These are phyloP conservation scores for Trichoderma endophyticum DNA, from an alignment of 2,329 filamentous ascomycete species.

Conservation along the genomic window DNA sequence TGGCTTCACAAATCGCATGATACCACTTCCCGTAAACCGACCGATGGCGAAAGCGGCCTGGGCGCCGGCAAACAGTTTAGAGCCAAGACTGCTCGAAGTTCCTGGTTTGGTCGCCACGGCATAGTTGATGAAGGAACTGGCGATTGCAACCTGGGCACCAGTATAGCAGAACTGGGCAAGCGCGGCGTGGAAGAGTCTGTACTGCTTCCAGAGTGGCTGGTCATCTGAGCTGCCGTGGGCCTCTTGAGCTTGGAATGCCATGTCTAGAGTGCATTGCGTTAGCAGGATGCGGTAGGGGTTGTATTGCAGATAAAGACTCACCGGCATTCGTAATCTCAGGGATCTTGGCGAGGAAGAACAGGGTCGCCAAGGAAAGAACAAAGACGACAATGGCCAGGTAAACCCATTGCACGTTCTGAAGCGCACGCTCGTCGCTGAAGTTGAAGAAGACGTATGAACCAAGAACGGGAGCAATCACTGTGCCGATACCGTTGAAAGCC, in stretches of 20 bases:
- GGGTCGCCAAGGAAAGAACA: constrained; percentile 60
- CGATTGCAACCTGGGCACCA: constrained; percentile 66
- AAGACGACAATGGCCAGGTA: constrained; percentile 72
- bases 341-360: constrained; percentile 66
- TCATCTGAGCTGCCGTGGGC: constrained; percentile 52
- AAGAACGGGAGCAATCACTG: constrained; percentile 68
- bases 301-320: constrained; percentile 21
- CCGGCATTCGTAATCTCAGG: constrained; percentile 63
- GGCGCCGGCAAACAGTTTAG: constrained; percentile 69
- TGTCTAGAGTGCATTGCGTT: constrained; percentile 45
- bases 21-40: constrained; percentile 62
- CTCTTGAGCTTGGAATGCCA: constrained; percentile 57
- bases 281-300: neutral
- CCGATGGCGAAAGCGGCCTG: constrained; percentile 71
- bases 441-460: constrained; percentile 73
- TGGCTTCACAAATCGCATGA: constrained; percentile 67
- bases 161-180: constrained; percentile 77
- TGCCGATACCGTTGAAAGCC: constrained; percentile 73
- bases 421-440: constrained; percentile 52
- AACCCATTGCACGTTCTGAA: constrained; percentile 71
- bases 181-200: constrained; percentile 71
- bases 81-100: constrained; percentile 50
- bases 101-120: constrained; percentile 56
- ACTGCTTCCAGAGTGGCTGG: constrained; percentile 66
- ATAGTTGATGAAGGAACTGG: constrained; percentile 72